Evolutionary conservation across 768 basidiomycete genomes (phyloP), one percentile per base, ranked within the genome.

Genomic region (Punctularia strigosozonata): DNA sequence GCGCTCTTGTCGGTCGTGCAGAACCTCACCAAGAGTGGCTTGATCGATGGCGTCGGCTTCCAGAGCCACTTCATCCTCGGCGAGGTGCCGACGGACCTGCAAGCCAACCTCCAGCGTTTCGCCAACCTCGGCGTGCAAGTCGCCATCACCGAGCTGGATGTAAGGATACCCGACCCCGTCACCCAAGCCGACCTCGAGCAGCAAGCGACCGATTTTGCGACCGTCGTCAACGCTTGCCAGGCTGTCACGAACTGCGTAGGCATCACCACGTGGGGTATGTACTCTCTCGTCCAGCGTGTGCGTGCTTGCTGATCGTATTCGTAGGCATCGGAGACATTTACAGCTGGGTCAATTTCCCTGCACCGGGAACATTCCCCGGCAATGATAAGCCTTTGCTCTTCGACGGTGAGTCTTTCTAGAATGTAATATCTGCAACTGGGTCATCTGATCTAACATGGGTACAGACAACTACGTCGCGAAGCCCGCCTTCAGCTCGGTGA

Each of bases 41-140:
- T 65, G 36, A 68, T 72, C 48, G 68, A 72, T 41, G 69, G 66
- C 43, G 63, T 71, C 44, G 69, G 69, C 36, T 30, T 65, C 69
- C 5, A 14, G 21, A 21, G 12, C 14, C 14, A 18, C 17, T 15
- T 6, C 31, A 31, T 40, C 41, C 25, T 6, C 23, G 13, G 21
- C 36, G 15, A 26, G 22, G 6, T 8, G 20, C 37, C 13, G 2
- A 30, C n/a, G 25, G 10, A 3, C 35, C 21, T 19, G 8, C 17
- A 25, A 51, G 14, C 10, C 2, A 1, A 19, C 5, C 52, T 71
- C n/a, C 60, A 57, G 19, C 60, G 63, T 20, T 59, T 69, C n/a
- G 64, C 69, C 6, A 45, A 51, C 15, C 57, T 66, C 5, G 61
- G 60, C 8, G 55, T 62, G 14, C 66, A 69, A 41, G 61, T 72